These are phyloP conservation scores for Cladophialophora bantiana DNA, from an alignment of 2,329 filamentous ascomycete species.

Conservation along the genomic window DNA sequence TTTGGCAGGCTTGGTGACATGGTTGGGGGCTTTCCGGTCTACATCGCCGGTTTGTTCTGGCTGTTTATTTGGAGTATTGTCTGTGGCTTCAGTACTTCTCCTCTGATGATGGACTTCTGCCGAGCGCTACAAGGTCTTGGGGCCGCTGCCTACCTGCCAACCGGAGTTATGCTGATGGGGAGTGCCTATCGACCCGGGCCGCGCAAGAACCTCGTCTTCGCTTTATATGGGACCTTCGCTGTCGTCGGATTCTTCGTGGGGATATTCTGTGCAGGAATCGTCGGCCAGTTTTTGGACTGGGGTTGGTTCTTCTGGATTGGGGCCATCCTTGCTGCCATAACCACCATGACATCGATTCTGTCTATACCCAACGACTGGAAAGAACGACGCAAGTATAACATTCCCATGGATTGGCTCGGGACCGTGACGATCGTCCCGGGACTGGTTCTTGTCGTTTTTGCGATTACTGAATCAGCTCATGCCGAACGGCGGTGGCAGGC, in stretches of 20 bases:
- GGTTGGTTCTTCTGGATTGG: constrained; percentile 74
- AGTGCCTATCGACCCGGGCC: constrained; percentile 71
- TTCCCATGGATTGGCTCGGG: constrained; percentile 75
- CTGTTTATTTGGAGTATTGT: constrained; percentile 72
- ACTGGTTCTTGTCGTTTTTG: constrained; percentile 74
- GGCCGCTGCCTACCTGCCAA: constrained; percentile 73
- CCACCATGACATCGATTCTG: constrained; percentile 53
- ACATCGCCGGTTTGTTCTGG: constrained; percentile 69
- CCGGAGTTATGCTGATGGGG: constrained; percentile 71
- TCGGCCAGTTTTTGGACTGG: constrained; percentile 64
- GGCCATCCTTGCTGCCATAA: constrained; percentile 59
- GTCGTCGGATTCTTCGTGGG: constrained; percentile 61
- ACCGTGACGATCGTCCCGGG: constrained; percentile 67
- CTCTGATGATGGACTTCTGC: constrained; percentile 74
- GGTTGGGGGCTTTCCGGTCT: constrained; percentile 69
- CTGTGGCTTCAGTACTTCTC: constrained; percentile 71
- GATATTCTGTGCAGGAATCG: constrained; percentile 69
- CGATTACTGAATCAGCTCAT: constrained; percentile 75
- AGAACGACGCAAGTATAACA: constrained; percentile 47
- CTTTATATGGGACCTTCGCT: constrained; percentile 62
- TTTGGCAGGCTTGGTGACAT: constrained; percentile 67
- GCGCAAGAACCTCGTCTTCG: constrained; percentile 72
- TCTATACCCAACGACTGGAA: constrained; percentile 59
- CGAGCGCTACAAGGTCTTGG: constrained; percentile 78
- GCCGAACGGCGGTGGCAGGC: constrained; percentile 74